Evolutionary conservation across 2,329 filamentous ascomycete species (phyloP), one percentile per base, ranked within the genome.

Genomic region (Phyllosticta paracitricarpa): DNA sequence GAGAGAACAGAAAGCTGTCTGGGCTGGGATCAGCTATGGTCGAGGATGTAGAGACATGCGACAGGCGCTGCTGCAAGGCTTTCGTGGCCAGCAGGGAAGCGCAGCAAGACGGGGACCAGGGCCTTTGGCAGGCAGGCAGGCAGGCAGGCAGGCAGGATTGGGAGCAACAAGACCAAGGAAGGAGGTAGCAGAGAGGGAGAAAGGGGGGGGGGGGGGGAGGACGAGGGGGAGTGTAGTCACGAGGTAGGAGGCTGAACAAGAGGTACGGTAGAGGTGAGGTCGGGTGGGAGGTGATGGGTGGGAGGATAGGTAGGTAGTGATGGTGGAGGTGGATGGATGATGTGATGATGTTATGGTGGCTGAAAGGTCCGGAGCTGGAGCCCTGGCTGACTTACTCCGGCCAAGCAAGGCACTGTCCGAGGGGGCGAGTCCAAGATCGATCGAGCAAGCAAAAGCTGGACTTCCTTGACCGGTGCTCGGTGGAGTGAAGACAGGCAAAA

Each of bases 1-100:
- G 28, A 35, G 35, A 51, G 58, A 22, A 22, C 33, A 30, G 33
- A 33, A 25, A 40, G 51, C 51, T 35, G n/a, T 19, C 22, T 35
- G 53, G 4, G 52, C 30, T n/a, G 58, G 40, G 35, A 35, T 60
- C 58, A 60, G 58, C 58, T 51, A 56, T 26, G 57, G 57, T 51
- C n/a, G 57, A n/a, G 57, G 57, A 53, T 19, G 57, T 51, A 35
- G 57, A 59, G 58, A 56, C 58, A 59, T 59, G 58, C 53, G 53
- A 33, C 57, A 12, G 56, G 12, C n/a, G 57, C 57, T 52, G 57
- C 57, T 54, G 58, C 58, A 59, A 51, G 58, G 58, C 52, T 59
- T 54, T 59, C 58, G 51, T 55, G 51, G 33, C 4, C 33, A 17
- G 51, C 51, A 53, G 51, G 48, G 57, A 14, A n/a, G n/a, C 40